These are phyloP conservation scores for Torulaspora globosa DNA, from an alignment of 1,139 yeast species.

Conservation along the genomic window DNA sequence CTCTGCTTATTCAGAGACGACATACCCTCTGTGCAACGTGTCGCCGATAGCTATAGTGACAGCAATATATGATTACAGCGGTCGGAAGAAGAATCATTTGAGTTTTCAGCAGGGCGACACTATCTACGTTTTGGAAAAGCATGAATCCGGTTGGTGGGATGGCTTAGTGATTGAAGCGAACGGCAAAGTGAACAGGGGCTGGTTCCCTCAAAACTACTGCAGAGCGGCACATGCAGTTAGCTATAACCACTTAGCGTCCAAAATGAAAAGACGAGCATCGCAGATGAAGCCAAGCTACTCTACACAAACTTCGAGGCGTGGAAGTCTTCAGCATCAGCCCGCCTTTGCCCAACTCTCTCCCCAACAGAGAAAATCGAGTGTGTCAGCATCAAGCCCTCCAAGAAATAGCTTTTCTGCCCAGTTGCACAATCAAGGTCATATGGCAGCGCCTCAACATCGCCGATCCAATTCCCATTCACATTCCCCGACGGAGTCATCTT, in stretches of 20 bases:
- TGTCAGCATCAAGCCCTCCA: conserved; percentile 10
- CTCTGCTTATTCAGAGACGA: neutral
- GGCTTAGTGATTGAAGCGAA: conserved; percentile 45
- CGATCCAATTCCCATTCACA: conserved; percentile 10
- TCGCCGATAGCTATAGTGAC: conserved; percentile 36
- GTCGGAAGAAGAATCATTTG: conserved; percentile 15
- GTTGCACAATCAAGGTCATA: conserved; percentile 5
- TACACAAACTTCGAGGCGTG: conserved; percentile 9
- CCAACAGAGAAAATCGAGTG: conserved; percentile 9
- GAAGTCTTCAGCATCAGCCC: conserved; percentile 10
- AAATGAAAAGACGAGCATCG: conserved; percentile 8
- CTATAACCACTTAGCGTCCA: conserved; percentile 4
- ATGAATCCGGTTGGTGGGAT: conserved; percentile 74
- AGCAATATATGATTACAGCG: conserved; percentile 25
- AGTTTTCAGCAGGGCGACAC: conserved; percentile 32
- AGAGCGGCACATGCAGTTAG: conserved; percentile 20
- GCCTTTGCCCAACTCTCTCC: conserved; percentile 7
- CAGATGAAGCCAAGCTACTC: conserved; percentile 9
- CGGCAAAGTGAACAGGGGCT: conserved; percentile 49
- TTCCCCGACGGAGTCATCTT: conserved; percentile 10
- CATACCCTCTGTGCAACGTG: conserved; percentile 8
- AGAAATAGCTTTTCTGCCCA: conserved; percentile 5
- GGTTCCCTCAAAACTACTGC: conserved; percentile 64
- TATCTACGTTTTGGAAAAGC: conserved; percentile 42
- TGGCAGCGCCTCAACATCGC: conserved; percentile 2